phyloP scores from a whole-genome alignment of 768 basidiomycete genomes.

The Bullera alba region DNA sequence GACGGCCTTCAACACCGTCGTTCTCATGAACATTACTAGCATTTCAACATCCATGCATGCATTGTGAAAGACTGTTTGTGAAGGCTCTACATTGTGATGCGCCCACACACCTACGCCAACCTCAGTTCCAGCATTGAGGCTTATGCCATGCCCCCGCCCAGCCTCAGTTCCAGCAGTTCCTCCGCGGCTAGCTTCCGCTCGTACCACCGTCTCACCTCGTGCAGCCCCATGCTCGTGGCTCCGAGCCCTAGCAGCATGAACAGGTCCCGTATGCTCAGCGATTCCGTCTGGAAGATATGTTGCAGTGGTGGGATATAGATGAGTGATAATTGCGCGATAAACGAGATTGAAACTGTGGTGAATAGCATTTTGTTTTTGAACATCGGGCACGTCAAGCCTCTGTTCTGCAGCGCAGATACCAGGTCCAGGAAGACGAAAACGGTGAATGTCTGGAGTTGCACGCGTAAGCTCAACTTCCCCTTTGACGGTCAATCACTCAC shows the following conservation, averaged over 20 bases:
- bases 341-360: slow-evolving; percentile 77
- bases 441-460: slow-evolving; percentile 80
- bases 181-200: slow-evolving; percentile 54
- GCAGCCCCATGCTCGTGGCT: slow-evolving; percentile 58
- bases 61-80: too few relatives aligned
- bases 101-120: too few relatives aligned
- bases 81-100: too few relatives aligned
- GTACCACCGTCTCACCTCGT: slow-evolving; percentile 71
- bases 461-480: slow-evolving; percentile 1
- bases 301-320: slow-evolving; percentile 90
- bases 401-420: slow-evolving; percentile 88
- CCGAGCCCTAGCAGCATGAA: slow-evolving; percentile 63
- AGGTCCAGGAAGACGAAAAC: slow-evolving; percentile 96
- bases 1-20: too few relatives aligned
- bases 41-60: too few relatives aligned
- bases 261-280: slow-evolving; percentile 63
- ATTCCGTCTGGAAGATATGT: slow-evolving; percentile 85
- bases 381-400: slow-evolving; percentile 77
- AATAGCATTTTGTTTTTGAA: slow-evolving; percentile 76
- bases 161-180: slow-evolving; percentile 18
- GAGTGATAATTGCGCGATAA: slow-evolving; percentile 72
- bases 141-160: slow-evolving; percentile 12
- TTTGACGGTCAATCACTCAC: slow-evolving; percentile 50
- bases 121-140: too few relatives aligned
- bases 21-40: too few relatives aligned